Conservation (phyloP, 2,329 filamentous ascomycete species). For the Phyllosticta citriasiana region DNA sequence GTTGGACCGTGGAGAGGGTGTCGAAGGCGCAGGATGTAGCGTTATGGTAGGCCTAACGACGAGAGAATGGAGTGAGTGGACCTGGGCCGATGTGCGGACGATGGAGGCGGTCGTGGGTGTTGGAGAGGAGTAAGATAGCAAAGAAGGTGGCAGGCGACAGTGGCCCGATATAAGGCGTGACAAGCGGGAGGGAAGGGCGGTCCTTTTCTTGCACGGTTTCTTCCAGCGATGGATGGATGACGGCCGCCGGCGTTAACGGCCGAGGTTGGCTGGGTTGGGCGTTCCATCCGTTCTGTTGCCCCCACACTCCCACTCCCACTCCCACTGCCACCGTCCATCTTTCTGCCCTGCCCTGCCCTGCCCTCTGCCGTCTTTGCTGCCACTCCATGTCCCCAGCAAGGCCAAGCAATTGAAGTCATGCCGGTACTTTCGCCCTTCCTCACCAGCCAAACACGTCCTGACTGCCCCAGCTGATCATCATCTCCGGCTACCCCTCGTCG, state of each 20-base stretch:
- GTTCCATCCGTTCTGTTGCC: no score
- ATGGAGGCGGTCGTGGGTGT: not conserved
- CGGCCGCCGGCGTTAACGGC: not conserved
- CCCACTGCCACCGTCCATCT: not conserved
- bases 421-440: conserved; percentile 11
- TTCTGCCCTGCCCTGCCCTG: not conserved
- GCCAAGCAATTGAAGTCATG: conserved; percentile 1
- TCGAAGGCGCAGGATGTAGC: not conserved
- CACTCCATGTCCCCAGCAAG: not conserved
- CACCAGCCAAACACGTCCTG: not conserved
- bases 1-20: not conserved
- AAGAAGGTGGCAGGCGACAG: not conserved
- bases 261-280: not conserved
- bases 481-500: conserved; percentile 54
- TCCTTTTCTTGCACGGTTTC: not conserved
- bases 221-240: not conserved
- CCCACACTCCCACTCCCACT: not conserved
- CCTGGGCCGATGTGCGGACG: not conserved
- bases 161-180: not conserved
- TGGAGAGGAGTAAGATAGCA: not conserved
- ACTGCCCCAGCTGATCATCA: conserved; percentile 44
- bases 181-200: not conserved
- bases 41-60: not conserved
- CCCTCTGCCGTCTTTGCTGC: not conserved
- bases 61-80: not conserved